Evolutionary conservation across 331 rosid species (phyloP).

Genomic region (Spiraea crenata): DNA sequence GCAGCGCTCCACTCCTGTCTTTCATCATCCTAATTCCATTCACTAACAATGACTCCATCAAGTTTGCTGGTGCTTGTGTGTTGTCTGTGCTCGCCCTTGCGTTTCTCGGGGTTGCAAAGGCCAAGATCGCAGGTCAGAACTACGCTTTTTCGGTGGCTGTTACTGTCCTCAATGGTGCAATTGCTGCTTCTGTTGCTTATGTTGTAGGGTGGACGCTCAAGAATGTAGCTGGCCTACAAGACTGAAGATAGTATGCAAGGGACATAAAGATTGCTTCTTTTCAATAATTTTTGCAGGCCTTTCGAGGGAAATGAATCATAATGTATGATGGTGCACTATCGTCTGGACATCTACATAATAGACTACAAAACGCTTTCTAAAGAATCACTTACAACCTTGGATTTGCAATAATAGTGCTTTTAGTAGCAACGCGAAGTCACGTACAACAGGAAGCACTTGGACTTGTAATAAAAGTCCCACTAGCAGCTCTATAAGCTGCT

Average conservation of each 20-base stretch:
- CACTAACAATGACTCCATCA: slow-evolving; percentile 37
- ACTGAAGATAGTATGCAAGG: slow-evolving; percentile 1
- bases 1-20: slow-evolving; percentile 49
- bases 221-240: slow-evolving; percentile 37
- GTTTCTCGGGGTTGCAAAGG: slow-evolving; percentile 53
- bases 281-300: background rate
- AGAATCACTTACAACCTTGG: too few relatives aligned
- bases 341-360: too few relatives aligned
- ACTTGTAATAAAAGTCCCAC: too few relatives aligned
- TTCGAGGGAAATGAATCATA: background rate
- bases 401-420: too few relatives aligned
- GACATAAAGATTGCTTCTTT: background rate
- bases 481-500: too few relatives aligned
- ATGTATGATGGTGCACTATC: background rate
- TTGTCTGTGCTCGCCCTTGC: slow-evolving; percentile 46
- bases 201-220: slow-evolving; percentile 47
- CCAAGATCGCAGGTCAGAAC: slow-evolving; percentile 44
- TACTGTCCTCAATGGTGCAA: slow-evolving; percentile 43
- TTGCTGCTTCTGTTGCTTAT: slow-evolving; percentile 57
- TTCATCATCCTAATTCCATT: slow-evolving; percentile 60
- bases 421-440: too few relatives aligned
- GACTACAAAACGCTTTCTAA: too few relatives aligned
- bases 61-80: slow-evolving; percentile 56
- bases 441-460: too few relatives aligned
- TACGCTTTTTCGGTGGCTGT: slow-evolving; percentile 31